Base-by-base conservation (phyloP, 1,284 basidiomycete genomes). In the Bondarzewia mesenterica region DNA sequence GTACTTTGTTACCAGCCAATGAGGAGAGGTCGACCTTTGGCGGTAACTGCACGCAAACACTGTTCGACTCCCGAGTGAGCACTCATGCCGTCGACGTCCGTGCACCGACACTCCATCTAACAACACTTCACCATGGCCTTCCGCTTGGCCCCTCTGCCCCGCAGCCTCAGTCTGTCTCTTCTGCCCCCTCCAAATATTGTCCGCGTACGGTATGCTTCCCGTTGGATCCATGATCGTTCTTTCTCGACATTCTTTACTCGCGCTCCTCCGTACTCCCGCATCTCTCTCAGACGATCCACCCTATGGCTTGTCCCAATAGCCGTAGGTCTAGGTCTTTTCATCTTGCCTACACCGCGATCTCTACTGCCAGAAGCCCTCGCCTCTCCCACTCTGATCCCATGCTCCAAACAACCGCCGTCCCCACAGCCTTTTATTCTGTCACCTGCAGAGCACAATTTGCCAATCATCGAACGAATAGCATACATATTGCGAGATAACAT, bases 351-450 rank as follows among this genome's bases (percentile, higher is more conserved):
- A 45, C 63, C 65, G 35, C 61, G 68, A 41, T 65, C 72, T 32
- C 58, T 67, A 47, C 62, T 73, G 47, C 66, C 72, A 37, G 65
- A 67, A 53, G 58, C 84, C 42, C 75, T 84, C 54, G 65, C 75
- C 2, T 82, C 81, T 3, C 74, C 82, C 3, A 71, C 73, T 42
- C 63, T 85, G 47, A 85, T 87, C 51, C 83, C 85, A 37, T 80
- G 77, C 58, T 67, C 69, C 21, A 60, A 64, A 36, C 55, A 47
- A 7, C 35, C 60, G 3, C 53, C 56, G 1, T 48, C 54, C 10
- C 21, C 49, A n/a, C 58, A 63, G 37, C 45, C 60, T 1, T 58
- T 61, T 32, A 71, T 78, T 50, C 72, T 83, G 54, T 87, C 85
- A 4, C 82, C 84, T 4, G 73, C 75, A 25, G 85, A 87, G 61